Base-by-base conservation (phyloP, 495 filamentous ascomycete species). In the Achaetomiella virescens region DNA sequence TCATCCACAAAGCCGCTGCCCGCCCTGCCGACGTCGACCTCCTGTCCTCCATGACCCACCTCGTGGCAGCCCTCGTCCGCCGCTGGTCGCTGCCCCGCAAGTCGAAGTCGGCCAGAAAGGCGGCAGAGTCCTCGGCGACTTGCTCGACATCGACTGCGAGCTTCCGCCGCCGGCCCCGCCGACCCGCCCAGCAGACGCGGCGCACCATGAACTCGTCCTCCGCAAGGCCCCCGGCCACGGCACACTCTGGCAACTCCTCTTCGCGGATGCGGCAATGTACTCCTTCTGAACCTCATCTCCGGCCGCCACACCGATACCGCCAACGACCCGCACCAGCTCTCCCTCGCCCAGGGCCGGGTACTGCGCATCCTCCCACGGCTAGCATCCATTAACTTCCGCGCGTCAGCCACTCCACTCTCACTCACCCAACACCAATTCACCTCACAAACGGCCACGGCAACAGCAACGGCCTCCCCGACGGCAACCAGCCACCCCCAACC, bases 321-420 rank as follows among this genome's bases (percentile, higher is more conserved):
- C 1, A 67, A 67, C 15, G 46, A 62, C 6, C 81, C 79, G 59
- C 78, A 78, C 38, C 82, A 92, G 46, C 83, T 83, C 56, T 87
- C 89, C 0, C 70, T 95, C 20, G 85, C 89, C 2, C 90, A 96
- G 69, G 88, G 84, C 35, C 76, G 91, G 53, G 57, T 95, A 38
- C 71, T 95, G 59, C 79, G 84, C 11, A 73, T 91, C 56, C 68
- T 95, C 3, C 82, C 85, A 2, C 80, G 83, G 14, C 77, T 89
- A 3, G 86, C 84, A 3, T 67, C 70, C 2, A 58, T 90, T 48
- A 82, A 88, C 63, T 84, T 89, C 74, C 70, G 74, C 14, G 72
- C 11, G 75, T 93, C 36, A 76, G 78, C 9, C 71, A 63, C 15
- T 77, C 85, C 0, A 77, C 85, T 20, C 70, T 85, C 22, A 59